These are phyloP conservation scores for Ogataea haglerorum DNA, from an alignment of 805 yeast genomes.

Conservation along the genomic window DNA sequence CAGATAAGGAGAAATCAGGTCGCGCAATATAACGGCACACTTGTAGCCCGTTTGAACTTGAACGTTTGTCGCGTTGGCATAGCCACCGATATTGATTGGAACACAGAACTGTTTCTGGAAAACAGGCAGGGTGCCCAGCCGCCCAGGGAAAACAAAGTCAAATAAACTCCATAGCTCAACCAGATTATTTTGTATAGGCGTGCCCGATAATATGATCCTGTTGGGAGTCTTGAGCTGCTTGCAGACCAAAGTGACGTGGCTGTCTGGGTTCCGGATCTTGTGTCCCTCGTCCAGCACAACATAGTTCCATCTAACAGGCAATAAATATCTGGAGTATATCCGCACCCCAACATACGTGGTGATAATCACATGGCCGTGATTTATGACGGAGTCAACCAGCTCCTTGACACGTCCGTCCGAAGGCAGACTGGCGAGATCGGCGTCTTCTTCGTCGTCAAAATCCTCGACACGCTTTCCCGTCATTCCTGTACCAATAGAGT, in stretches of 20 bases:
- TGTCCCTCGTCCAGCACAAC: slow-evolving; percentile 95
- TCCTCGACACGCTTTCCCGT: slow-evolving; percentile 26
- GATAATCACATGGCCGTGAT: slow-evolving; percentile 76
- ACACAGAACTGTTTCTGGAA: slow-evolving; percentile 88
- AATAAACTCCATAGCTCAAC: slow-evolving; percentile 92
- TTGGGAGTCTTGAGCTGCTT: slow-evolving; percentile 83
- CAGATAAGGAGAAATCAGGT: slow-evolving; percentile 84
- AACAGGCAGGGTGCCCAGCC: slow-evolving; percentile 91
- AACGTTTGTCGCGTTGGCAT: slow-evolving; percentile 92
- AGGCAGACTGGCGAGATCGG: slow-evolving; percentile 34
- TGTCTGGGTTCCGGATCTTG: slow-evolving; percentile 91
- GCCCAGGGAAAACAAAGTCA: slow-evolving; percentile 93
- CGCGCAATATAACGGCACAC: slow-evolving; percentile 88
- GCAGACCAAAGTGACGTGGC: slow-evolving; percentile 80
- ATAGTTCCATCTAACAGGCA: slow-evolving; percentile 83
- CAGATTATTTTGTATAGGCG: slow-evolving; percentile 93
- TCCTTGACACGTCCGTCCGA: slow-evolving; percentile 32
- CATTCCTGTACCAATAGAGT: slow-evolving; percentile 92
- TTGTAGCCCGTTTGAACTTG: slow-evolving; percentile 96
- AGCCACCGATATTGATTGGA: slow-evolving; percentile 96
- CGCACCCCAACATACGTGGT: slow-evolving; percentile 76
- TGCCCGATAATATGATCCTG: slow-evolving; percentile 86
- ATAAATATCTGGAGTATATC: slow-evolving; percentile 50
- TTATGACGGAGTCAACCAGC: slow-evolving; percentile 55
- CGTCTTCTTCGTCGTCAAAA: slow-evolving; percentile 46